Base-by-base conservation (phyloP, 208 protist genomes). In the Acanthamoeba castellanii region DNA sequence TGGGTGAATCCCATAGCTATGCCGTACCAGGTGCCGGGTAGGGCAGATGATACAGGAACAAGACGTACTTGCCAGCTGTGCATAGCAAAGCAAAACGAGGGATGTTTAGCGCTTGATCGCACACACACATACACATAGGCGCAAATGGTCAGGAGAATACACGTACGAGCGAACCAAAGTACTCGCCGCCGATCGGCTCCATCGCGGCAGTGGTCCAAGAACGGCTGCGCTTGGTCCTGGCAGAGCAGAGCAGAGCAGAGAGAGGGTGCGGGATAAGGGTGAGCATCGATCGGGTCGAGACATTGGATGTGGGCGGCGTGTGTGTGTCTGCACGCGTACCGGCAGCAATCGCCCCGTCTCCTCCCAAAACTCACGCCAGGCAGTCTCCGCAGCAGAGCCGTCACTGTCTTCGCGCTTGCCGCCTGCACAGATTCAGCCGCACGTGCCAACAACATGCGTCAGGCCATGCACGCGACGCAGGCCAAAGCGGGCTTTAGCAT, bases 281-380 rank as follows among this genome's bases (percentile, higher is more conserved):
- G 25, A 25, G n/a, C 30, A 74, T 6, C 18, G 55, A 16, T 3
- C 68, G 32, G 22, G 68, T 20, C n/a, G 27, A 37, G 27, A 7
- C 68, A 74, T 32, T 18, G 5, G 22, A 1, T 30, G 22, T 25
- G n/a, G 61, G 64, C 11, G n/a, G 68, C 34, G 2, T 45, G 68
- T 76, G 68, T 76, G 9, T 34, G 68, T 85, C 25, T 30, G 27
- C 18, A 16, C 52, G 59, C 50, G 22, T 64, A 88, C 81, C 50
- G 81, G 8, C 27, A 88, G n/a, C 81, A 88, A 14, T 14, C 81
- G 52, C 7, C 81, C 81, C 9, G 81, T 47, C 52, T 88, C 81
- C 50, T 88, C 81, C 81, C 81, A 88, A 22, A 88, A 88, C 50
- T 88, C 81, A 3, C 81, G 81, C 81, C 81, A 88, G 25, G 81